Base-by-base conservation (phyloP, 169 alveolate genomes). In the Plasmodium billcollinsi region DNA sequence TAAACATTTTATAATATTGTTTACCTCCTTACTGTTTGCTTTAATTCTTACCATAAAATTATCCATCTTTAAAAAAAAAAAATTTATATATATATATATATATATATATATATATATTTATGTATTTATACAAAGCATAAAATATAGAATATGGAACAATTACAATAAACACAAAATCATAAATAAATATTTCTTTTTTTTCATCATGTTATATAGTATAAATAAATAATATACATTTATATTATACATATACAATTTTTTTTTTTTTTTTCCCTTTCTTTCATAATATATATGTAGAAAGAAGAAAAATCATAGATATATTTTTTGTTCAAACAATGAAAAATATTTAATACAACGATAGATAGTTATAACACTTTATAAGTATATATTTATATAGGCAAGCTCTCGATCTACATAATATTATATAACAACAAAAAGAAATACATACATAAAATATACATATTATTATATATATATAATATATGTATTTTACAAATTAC, bases 41-140 rank as follows among this genome's bases (percentile, higher is more conserved):
- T 69, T 59, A 9, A 83, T 14, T 61, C 43, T 52, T 26, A 83
- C 66, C 83, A 83, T 43, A 63, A 83, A 83, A n/a, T 63, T 63
- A 24, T 58, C 58, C 90, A 80, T 80, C 43, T n/a, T 61, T 0
- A 65, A 7, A 29, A 12, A 65, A 65, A 65, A 26, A 21, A 29
- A 65, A 29, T 1, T 1, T 26, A 3, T 54, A 54, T 8, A 11
- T 11, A 54, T 8, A 8, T 54, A n/a, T 54, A 54, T 54, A 54
- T 54, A 26, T 26, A 26, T 33, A 33, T 33, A 33, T 54, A 54
- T 8, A 11, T 11, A 54, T 8, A 8, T 54, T 7, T 54, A 54
- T 54, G 14, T 54, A 26, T 26, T 2, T 39, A 39, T 39, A 39
- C 9, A 39, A 39, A 5, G 9, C 8, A 39, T 39, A 39, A 39